A percentile compares a stretch with the other conserved stretches of the same genome.
These are phyloP conservation scores for Eragrostis nindensis DNA, from an alignment of 176 grass and related monocot genomes.

Conservation along the genomic window DNA sequence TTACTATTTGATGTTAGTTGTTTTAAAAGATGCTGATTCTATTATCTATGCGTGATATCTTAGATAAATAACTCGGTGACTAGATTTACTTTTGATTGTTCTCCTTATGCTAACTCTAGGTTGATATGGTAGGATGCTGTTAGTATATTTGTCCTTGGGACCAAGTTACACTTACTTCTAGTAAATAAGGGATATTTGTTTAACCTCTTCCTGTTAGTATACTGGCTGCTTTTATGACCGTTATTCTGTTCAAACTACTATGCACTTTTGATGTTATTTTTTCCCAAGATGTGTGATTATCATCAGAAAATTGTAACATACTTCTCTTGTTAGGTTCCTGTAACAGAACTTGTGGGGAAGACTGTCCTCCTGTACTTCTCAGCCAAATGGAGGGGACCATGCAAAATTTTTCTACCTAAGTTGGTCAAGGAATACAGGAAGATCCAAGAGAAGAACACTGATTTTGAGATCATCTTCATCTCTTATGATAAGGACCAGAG, in stretches of 20 bases:
- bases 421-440: constrained; percentile 65
- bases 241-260: neutral
- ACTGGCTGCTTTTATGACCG: neutral
- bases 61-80: neutral
- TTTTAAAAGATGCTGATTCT: neutral
- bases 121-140: neutral
- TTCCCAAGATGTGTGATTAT: neutral
- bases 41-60: neutral
- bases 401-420: constrained; percentile 64
- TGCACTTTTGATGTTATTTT: neutral
- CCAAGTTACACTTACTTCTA: no score
- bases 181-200: neutral
- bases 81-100: neutral
- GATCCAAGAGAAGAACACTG: constrained; percentile 61
- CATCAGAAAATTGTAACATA: neutral
- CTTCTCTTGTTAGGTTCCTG: constrained; percentile 55
- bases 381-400: constrained; percentile 67
- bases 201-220: neutral
- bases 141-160: no score
- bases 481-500: constrained; percentile 62
- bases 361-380: constrained; percentile 86
- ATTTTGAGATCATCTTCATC: constrained; percentile 75
- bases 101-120: neutral
- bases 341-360: constrained; percentile 73
- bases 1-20: constrained; percentile 4